Base-by-base conservation (phyloP, 257 asterid species). In the Lycium barbarum region DNA sequence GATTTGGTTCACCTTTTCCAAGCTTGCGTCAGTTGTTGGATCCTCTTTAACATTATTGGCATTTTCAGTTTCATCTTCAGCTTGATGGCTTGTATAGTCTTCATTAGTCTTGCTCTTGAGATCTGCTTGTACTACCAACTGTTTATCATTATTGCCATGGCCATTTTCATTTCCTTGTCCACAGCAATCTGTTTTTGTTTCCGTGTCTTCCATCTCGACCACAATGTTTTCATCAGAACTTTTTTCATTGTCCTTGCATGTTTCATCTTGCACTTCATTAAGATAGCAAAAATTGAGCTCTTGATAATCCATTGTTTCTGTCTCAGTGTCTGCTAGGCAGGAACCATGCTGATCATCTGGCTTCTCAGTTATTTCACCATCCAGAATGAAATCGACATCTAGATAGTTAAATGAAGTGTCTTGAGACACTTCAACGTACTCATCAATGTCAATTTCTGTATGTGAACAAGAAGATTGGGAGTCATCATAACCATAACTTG, bases 371-470 rank as follows among this genome's bases (percentile, higher is more conserved):
- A 11, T 70, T 20, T 36, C 86, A 22, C 53, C 43, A 15, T 80
- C 79, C 18, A 49, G 76, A 47, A 59, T 53, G 22, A 8, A 40
- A 73, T 22, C 18, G 40, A 26, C 54, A 12, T 43, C 79, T 66
- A 58, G 71, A 36, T 53, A 57, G 49, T 71, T 40, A 40, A 33
- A 59, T 62, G 58, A 7, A 53, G 33, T 33, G 84, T 33, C 12
- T 22, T 33, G 71, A 15, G 78, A 35, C n/a, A 6, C 79, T 70
- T 70, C 84, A 55, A 88, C 51, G 10, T 17, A 26, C 43, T 84
- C 84, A 57, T 85, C 84, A 40, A 65, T 85, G 70, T 85, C 82
- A 67, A 65, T 82, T 79, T 83, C 57, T 20, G 72, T 80, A 40
- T 38, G 73, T 4, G 84, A 88, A 80, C 65, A 88, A 26, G 63